Conservation (phyloP, 352 stramenopile species). For the Pythium sukuiense region DNA sequence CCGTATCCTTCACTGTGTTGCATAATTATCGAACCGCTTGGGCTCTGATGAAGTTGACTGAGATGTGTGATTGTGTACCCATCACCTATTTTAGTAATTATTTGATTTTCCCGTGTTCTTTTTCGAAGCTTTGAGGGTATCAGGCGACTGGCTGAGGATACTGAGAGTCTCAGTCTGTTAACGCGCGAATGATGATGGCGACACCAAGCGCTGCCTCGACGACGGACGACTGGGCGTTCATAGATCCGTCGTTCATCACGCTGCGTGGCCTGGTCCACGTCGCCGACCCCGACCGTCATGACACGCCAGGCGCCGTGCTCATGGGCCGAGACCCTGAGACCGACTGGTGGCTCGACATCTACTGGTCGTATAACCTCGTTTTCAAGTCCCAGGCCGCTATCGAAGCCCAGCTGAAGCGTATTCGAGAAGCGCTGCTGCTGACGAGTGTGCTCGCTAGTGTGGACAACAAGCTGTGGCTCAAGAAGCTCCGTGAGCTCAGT, state of each 20-base stretch:
- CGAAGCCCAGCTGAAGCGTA: not conserved
- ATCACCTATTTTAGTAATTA: not conserved
- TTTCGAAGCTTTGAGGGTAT: no score
- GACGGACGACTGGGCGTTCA: conserved; percentile 8
- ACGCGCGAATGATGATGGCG: not conserved
- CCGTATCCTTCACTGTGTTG: no score
- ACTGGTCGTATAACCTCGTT: not conserved
- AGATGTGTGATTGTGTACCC: no score
- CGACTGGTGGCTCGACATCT: conserved; percentile 12
- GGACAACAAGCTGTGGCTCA: conserved; percentile 1
- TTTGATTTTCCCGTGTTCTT: no score
- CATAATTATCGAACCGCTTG: no score
- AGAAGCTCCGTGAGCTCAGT: conserved; percentile 7
- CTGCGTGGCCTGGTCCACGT: not conserved
- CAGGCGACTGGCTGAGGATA: not conserved
- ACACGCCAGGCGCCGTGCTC: not conserved
- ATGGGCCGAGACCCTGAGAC: conserved; percentile 9
- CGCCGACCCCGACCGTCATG: not conserved
- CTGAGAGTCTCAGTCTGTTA: not conserved
- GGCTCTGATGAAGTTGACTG: no score
- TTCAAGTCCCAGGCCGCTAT: not conserved
- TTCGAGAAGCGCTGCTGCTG: conserved; percentile 12
- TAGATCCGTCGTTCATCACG: conserved; percentile 9
- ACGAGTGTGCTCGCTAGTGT: conserved; percentile 2
- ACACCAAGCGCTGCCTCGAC: not conserved